phyloP scores from a whole-genome alignment of 2,329 filamentous ascomycete genomes.

The Fusarium robinianum region DNA sequence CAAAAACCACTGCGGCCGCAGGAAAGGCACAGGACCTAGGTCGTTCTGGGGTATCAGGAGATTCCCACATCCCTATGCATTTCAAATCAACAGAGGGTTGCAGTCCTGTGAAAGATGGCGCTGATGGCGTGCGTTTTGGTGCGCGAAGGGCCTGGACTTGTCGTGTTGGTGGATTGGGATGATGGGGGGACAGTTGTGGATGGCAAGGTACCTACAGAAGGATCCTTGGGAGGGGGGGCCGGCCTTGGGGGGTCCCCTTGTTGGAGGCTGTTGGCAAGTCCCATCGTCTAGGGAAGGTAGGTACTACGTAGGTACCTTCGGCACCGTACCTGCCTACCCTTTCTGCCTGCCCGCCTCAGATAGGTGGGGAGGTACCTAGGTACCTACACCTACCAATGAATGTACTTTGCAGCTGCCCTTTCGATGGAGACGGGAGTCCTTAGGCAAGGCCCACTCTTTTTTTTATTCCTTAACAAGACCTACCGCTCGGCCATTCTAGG shows the following conservation, averaged over 20 bases:
- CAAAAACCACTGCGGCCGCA: constrained; percentile 1
- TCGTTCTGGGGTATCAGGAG: constrained; percentile 7
- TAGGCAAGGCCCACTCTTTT: no score
- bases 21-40: constrained; percentile 3
- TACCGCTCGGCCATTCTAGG: constrained; percentile 23
- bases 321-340: constrained; percentile 4
- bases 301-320: constrained; percentile 10
- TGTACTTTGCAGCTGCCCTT: no score
- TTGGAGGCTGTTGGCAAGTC: no score
- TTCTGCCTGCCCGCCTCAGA: no score
- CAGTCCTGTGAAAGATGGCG: constrained; percentile 4
- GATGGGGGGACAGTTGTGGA: constrained; percentile 11
- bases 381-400: constrained; percentile 19
- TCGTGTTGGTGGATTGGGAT: constrained; percentile 22
- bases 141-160: constrained; percentile 26
- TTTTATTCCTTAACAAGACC: no score
- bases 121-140: constrained; percentile 30
- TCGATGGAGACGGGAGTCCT: no score
- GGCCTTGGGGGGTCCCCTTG: constrained; percentile 1
- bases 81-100: constrained; percentile 4
- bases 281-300: no score
- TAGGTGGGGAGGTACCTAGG: no score
- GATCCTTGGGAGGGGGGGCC: constrained; percentile 14
- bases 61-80: constrained; percentile 17
- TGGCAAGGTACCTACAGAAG: constrained; percentile 13